These are phyloP conservation scores for Mortierella sp. DNA, from an alignment of 371 early-diverging fungal genomes.

Conservation along the genomic window DNA sequence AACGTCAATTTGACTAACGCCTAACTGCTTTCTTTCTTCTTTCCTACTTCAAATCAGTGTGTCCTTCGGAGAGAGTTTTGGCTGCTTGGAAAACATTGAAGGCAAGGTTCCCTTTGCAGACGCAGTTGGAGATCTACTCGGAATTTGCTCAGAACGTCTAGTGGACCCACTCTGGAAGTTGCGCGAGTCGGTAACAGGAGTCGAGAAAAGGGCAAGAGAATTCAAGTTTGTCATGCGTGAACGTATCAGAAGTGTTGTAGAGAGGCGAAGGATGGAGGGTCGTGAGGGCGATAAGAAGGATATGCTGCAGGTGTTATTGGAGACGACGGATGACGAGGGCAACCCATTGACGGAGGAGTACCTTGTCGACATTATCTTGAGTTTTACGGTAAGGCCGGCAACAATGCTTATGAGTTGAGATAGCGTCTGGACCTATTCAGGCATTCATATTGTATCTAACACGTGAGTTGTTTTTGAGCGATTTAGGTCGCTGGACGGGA, in stretches of 20 bases:
- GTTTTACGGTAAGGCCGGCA: slow-evolving; percentile 60
- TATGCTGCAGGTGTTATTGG: slow-evolving; percentile 71
- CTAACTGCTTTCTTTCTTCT: too few relatives aligned
- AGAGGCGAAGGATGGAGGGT: slow-evolving; percentile 27
- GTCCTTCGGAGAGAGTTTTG: slow-evolving; percentile 41
- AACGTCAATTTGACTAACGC: too few relatives aligned
- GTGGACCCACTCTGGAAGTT: slow-evolving; percentile 32
- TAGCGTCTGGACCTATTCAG: too few relatives aligned
- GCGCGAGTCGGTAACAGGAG: slow-evolving; percentile 20
- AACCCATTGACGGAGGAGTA: slow-evolving; percentile 61
- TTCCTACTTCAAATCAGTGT: slow-evolving; percentile 1
- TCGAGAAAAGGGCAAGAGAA: slow-evolving; percentile 6
- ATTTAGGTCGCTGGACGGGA: slow-evolving; percentile 69
- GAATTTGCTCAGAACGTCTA: slow-evolving; percentile 13
- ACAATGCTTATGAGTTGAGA: not conserved
- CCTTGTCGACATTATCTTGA: slow-evolving; percentile 73
- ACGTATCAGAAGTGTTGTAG: slow-evolving; percentile 14
- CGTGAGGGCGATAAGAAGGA: slow-evolving; percentile 61
- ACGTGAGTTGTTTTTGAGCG: not conserved
- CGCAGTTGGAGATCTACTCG: slow-evolving; percentile 17
- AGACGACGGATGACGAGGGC: slow-evolving; percentile 64
- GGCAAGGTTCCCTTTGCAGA: slow-evolving; percentile 14
- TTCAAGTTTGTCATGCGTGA: not conserved
- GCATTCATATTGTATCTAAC: not conserved
- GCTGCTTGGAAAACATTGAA: slow-evolving; percentile 28